Evolutionary conservation across 2,329 filamentous ascomycete species (phyloP), one percentile per base, ranked within the genome.

Genomic region (Aspergillus pseudoglaucus): DNA sequence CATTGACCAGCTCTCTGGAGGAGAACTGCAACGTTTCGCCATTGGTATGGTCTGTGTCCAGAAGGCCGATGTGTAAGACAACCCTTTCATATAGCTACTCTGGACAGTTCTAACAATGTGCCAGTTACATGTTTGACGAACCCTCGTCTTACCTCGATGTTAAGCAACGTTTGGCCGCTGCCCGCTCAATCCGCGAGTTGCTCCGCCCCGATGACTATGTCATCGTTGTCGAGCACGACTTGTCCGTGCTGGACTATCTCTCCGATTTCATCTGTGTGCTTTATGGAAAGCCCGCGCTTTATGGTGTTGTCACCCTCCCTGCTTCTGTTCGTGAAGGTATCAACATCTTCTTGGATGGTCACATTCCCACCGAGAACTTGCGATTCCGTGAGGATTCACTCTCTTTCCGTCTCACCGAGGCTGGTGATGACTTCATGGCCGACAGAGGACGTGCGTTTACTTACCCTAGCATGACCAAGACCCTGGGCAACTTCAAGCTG

Each of bases 91-190:
- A 35, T 42, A 39, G 39, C 2, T 37, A 2, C 49, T 35, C 22
- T 8, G 9, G 43, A 27, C 4, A 12, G 32, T 33, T 35, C 56
- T 60, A 41, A 65, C 45, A 40, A 27, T 8, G 3, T n/a, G 44
- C 6, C 57, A 81, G 75, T 9, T 98, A 98, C 79, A 97, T 98
- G 93, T 98, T 98, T 64, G 93, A 98, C 71, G 93, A 98, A 76
- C 94, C 94, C 15, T 97, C 91, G 37, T 98, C 93, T 33, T 98
- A 96, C 72, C 82, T 98, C 49, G 94, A 98, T 86, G 93, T 98
- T 67, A 97, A 97, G 81, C 93, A 98, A 75, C 88, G 93, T 84
- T 77, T 98, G 58, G 87, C 86, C 59, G 93, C 94, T 54, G 91
- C 89, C 60, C 83, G 86, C 60, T 88, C 95, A 59, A 97, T 98